Base-by-base conservation (phyloP, 495 filamentous ascomycete species). In the Bacidia gigantensis region DNA sequence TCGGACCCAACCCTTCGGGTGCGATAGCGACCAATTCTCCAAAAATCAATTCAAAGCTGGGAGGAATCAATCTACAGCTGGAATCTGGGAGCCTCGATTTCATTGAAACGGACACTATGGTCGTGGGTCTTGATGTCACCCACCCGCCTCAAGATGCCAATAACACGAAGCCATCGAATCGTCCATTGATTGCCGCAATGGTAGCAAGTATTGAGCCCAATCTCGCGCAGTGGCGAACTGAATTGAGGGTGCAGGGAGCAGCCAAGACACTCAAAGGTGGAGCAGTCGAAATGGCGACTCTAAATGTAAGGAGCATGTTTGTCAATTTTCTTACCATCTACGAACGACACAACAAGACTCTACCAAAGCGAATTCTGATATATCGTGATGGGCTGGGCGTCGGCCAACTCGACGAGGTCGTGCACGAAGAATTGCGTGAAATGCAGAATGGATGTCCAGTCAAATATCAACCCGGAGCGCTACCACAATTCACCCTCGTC, bases 381-480 rank as follows among this genome's bases (percentile, higher is more conserved):
- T 95, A 88, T 68, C 82, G 90, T 26, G 90, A 96, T 64, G 90
- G 90, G 29, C 86, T 97, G 2, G 87, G 83, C 0, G 90, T 96
- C 59, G 80, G 86, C 7, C 85, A 94, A 59, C 93, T 87, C 62
- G 56, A 69, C 3, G 64, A 59, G 7, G 79, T 92, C 1, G 57
- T 82, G n/a, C 51, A 66, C 0, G 50, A 68, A 22, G 81, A 86
- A 60, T 69, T 85, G 0, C 73, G 75, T 0, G 63, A 67, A 1
- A 72, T 94, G 41, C 57, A 73, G 25, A 45, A 73, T 2, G 84
- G 84, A 2, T 90, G 86, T 64, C 40, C 63, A 2, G 54, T 65
- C 14, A 56, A 70, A 12, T 86, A 86, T 62, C 25, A 29, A 0
- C 11, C 25, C 12, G 14, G 75, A 2, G 65, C 69, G 0, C 41